phyloP scores from a whole-genome alignment of 140 eudicot genomes.

The Stevia rebaudiana region DNA sequence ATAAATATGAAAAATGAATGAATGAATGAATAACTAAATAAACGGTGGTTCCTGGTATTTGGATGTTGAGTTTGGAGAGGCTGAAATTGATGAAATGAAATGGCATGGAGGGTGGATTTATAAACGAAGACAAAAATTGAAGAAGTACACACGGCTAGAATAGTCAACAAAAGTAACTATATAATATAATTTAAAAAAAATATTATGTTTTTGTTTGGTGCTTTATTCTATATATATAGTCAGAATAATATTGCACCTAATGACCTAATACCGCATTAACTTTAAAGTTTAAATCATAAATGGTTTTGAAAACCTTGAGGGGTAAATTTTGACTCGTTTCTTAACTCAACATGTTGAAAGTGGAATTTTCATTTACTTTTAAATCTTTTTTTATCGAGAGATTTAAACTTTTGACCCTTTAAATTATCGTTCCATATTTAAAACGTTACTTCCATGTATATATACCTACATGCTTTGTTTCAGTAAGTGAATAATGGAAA shows the following conservation, averaged over 20 bases:
- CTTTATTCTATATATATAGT: neutral
- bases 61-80: constrained; percentile 22
- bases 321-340: constrained; percentile 12
- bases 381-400: too few species aligned
- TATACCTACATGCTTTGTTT: too few species aligned
- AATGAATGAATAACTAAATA: neutral
- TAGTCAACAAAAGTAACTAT: constrained; percentile 22
- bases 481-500: too few species aligned
- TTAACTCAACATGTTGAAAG: neutral
- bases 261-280: constrained; percentile 11
- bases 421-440: neutral
- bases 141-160: constrained; percentile 5
- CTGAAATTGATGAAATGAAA: constrained; percentile 9
- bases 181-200: neutral
- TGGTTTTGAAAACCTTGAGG: neutral
- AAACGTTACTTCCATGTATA: too few species aligned
- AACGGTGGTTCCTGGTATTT: constrained; percentile 12
- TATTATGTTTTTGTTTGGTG: neutral
- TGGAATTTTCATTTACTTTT: neutral
- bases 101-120: constrained; percentile 23
- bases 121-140: constrained; percentile 9
- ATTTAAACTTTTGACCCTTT: neutral
- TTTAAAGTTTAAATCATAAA: too few species aligned
- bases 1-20: too few species aligned
- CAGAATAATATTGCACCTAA: constrained; percentile 6